Conservation (phyloP, 345 rosid genomes). For the Hevea brasiliensis region DNA sequence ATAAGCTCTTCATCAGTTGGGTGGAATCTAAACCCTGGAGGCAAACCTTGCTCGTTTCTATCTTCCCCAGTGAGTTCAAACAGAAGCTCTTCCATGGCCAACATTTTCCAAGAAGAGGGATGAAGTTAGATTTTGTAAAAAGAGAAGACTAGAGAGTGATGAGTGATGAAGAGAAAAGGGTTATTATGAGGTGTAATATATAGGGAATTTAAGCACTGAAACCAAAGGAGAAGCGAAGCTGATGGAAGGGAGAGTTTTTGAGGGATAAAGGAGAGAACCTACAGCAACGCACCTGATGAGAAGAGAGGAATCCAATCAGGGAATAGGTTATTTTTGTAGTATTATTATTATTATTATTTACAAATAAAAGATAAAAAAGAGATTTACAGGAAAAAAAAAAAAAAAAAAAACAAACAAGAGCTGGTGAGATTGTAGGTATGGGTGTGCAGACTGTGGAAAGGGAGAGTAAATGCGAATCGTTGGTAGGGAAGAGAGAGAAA, state of each 20-base stretch:
- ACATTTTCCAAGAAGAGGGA: constrained; percentile 28
- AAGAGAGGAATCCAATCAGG: constrained; percentile 22
- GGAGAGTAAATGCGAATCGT: constrained; percentile 22
- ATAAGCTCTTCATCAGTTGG: constrained; percentile 97
- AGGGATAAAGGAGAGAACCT: constrained; percentile 3
- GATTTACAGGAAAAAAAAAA: background rate
- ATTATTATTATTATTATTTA: no score
- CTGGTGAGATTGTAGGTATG: background rate
- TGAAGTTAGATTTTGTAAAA: no score
- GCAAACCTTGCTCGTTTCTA: constrained; percentile 68
- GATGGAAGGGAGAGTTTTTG: constrained; percentile 7
- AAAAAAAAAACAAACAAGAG: background rate
- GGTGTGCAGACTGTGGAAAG: background rate
- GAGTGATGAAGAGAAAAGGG: background rate
- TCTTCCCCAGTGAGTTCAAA: constrained; percentile 67
- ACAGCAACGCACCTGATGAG: constrained; percentile 18
- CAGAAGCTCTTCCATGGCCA: constrained; percentile 63
- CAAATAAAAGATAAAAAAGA: background rate
- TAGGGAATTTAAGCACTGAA: constrained; percentile 42
- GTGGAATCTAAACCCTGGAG: constrained; percentile 95
- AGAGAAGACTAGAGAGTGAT: background rate
- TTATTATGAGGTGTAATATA: constrained; percentile 16
- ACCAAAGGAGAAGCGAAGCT: constrained; percentile 22
- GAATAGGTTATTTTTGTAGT: background rate
- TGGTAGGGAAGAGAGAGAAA: background rate